Evolutionary conservation across 2,329 filamentous ascomycete genomes (phyloP), one percentile per base, ranked within the genome.

Genomic region (Dactylellina parvicollis): DNA sequence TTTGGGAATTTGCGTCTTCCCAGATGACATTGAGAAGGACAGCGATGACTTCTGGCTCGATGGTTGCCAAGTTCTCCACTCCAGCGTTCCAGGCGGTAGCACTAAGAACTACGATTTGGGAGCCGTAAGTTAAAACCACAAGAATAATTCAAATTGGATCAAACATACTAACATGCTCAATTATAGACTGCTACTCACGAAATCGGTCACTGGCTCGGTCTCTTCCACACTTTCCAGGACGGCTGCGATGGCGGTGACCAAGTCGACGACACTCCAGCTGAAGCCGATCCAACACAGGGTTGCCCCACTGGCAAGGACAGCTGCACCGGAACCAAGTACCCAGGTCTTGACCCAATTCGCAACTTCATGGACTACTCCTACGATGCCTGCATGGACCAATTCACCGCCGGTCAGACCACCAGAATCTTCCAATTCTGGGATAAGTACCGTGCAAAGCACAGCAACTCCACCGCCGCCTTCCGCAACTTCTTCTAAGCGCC

Each of bases 131-230:
- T 60, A 40, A 24, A 20, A 40, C 32, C 44, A 26, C 40, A 50
- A 20, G 10, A 38, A 34, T 28, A 14, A 14, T n/a, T 14, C 30
- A 3, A 26, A 46, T 22, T 28, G 8, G 8, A n/a, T 14, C 30
- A 3, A 26, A 46, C 16, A 20, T 64, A 24, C 67, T 72, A 72
- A 72, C 16, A 26, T 20, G 20, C 12, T 16, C 24, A 12, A 7
- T 8, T 32, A 26, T 76, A 80, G 69, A 82, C 81, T 42, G 78
- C 76, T 14, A 80, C 80, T 34, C 83, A 84, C 79, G 83, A 85
- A 78, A 78, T 82, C 44, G 83, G 83, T 14, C 83, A 85, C 79
- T 85, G 83, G 83, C 78, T 84, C 57, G 83, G 83, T 55, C 80
- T 85, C 22, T 80, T 80, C 76, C 83, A 85, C 78, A 83, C 83